Evolutionary conservation across 2,329 filamentous ascomycete species (phyloP).

Genomic region (Claviceps quebecensis): DNA sequence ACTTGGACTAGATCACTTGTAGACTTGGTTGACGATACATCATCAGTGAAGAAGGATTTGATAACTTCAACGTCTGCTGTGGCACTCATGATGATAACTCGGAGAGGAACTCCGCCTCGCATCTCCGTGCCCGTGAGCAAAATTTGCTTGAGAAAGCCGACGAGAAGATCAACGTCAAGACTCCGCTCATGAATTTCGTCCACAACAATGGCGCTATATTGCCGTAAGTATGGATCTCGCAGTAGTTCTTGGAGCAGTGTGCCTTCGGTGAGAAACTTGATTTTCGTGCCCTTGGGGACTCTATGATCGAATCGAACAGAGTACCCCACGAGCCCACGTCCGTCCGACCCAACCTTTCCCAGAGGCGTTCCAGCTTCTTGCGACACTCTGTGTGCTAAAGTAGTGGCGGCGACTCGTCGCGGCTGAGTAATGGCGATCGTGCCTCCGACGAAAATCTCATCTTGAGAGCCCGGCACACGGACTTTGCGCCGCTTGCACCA

Average conservation of each 20-base stretch:
- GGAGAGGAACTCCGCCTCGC: slow-evolving; percentile 60
- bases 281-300: slow-evolving; percentile 63
- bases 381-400: slow-evolving; percentile 74
- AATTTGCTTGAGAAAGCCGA: slow-evolving; percentile 77
- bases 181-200: slow-evolving; percentile 97
- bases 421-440: slow-evolving; percentile 92
- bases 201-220: slow-evolving; percentile 82
- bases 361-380: slow-evolving; percentile 53
- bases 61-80: slow-evolving; percentile 80
- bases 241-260: slow-evolving; percentile 92
- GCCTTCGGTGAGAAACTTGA: slow-evolving; percentile 93
- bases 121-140: slow-evolving; percentile 47
- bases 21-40: slow-evolving; percentile 8
- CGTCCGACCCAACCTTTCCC: slow-evolving; percentile 23
- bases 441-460: slow-evolving; percentile 48
- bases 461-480: slow-evolving; percentile 24
- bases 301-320: slow-evolving; percentile 89
- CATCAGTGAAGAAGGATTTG: slow-evolving; percentile 53
- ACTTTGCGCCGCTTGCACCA: slow-evolving; percentile 59
- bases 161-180: slow-evolving; percentile 80
- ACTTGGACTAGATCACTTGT: slow-evolving; percentile 20
- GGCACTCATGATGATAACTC: slow-evolving; percentile 92
- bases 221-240: slow-evolving; percentile 63
- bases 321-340: slow-evolving; percentile 61
- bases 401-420: slow-evolving; percentile 83